Conservation (phyloP, 2,329 filamentous ascomycete genomes). For the Ambrosiella beaveri region DNA sequence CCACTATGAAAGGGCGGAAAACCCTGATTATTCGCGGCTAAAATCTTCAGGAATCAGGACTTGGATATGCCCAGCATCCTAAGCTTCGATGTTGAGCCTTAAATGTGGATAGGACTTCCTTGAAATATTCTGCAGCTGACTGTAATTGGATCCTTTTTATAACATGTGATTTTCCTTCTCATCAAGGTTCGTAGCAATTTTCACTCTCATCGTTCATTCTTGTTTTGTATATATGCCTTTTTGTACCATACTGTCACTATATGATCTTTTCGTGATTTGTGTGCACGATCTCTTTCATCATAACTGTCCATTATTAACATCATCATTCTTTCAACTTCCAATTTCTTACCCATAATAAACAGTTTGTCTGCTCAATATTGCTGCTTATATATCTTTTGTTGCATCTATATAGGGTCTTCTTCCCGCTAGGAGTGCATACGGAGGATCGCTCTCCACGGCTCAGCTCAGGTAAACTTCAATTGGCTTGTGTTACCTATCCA, state of each 20-base stretch:
- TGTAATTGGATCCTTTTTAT: background rate
- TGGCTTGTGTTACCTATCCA: no score
- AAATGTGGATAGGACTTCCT: background rate
- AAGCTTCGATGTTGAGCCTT: background rate
- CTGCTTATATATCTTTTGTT: background rate
- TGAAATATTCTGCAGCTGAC: background rate
- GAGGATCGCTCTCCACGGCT: background rate
- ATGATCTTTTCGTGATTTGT: background rate
- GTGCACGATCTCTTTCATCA: background rate
- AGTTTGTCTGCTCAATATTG: no score
- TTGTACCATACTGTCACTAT: background rate
- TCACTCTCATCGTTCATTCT: background rate
- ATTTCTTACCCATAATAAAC: background rate
- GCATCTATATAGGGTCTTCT: background rate
- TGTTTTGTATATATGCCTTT: background rate
- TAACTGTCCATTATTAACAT: background rate
- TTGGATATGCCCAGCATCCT: background rate
- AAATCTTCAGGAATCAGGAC: background rate
- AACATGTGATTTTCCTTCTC: background rate
- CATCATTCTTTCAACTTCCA: background rate
- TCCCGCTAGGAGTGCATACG: background rate
- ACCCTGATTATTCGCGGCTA: background rate
- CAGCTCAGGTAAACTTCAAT: no score
- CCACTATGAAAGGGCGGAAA: background rate
- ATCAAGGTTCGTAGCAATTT: background rate